Evolutionary conservation across 768 basidiomycete genomes (phyloP), one percentile per base, ranked within the genome.

Genomic region (Leccinellum rugosiceps): DNA sequence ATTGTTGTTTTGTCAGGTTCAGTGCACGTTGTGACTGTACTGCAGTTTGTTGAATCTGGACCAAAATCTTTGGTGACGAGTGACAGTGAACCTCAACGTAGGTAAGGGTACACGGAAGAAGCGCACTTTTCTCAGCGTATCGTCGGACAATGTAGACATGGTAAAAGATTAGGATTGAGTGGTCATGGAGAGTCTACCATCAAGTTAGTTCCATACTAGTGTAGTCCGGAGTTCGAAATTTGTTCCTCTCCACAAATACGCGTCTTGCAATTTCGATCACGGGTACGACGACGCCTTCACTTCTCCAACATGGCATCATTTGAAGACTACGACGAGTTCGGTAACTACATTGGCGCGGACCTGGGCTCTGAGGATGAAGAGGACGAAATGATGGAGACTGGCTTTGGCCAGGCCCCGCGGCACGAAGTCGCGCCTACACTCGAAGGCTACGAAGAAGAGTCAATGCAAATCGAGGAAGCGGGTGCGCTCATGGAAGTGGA

Each of bases 281-380:
- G 52, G 15, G 45, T 26, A 57, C 50, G n/a, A 46, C 38, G 34
- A 23, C 53, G 15, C 46, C 32, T 34, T 41, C 49, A 53, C 9
- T 53, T 50, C 30, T 52, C 35, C 35, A 61, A 53, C 48, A 84
- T 84, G 83, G 81, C 79, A 41, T 84, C 83, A 28, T 76, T 82
- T 58, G 80, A 92, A 63, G 90, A 92, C 71, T 92, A 92, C 67
- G 90, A 92, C 67, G 91, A 98, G 76, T 96, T 96, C 69, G 95
- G 94, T 63, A 98, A 97, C 80, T 97, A 98, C 75, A 95, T 98
- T 70, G 95, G 94, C 59, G 93, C 86, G 25, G 95, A 96, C 78
- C 77, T 96, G 49, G 93, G 91, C 65, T 96, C 94, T 32, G 94
- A 96, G 45, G 71, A 70, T 65, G 87, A 83, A 51, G 70, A 69